Evolutionary conservation across 805 yeast species (phyloP), one percentile per base, ranked within the genome.

Genomic region (Cyberlindnera veronae): DNA sequence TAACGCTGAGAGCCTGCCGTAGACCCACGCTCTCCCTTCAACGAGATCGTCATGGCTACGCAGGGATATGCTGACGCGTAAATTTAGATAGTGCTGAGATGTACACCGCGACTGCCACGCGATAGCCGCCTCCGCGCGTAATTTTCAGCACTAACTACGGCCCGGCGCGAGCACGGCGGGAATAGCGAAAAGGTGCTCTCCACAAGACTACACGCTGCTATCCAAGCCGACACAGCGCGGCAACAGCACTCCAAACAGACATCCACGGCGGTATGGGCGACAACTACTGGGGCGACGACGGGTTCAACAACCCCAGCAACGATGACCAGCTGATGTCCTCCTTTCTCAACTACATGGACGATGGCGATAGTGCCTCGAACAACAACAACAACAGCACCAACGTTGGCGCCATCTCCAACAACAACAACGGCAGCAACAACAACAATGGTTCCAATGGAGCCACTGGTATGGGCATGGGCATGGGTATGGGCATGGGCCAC

Each of bases 261-360:
- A 14, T 15, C 18, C 12, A 29, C 32, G 20, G 20, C 32, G 20
- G 20, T 19, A 55, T 56, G 61, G 41, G 54, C 13, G 59, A 53
- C 30, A 49, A 51, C 34, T 55, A 52, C 49, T 56, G 61, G 60
- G 45, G 50, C 36, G 51, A 45, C 27, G 60, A 55, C 32, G 55
- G 47, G 46, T 39, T 52, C 34, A 53, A 41, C 40, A 51, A 48
- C 30, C 44, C 35, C 40, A 47, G 38, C 44, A 43, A 44, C 30
- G 56, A 50, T 27, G 55, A 53, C 37, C 50, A 45, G 38, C 45
- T 59, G 35, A 73, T 74, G 54, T 68, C 68, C 34, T 60, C 77
- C 27, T 79, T 79, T 22, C 57, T 77, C 27, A 69, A 71, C 49
- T 73, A 76, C 44, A 58, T 74, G 44, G 33, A 32, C 33, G 39